Conservation (phyloP, 2,329 filamentous ascomycete species). For the Paracoccidioides brasiliensis region DNA sequence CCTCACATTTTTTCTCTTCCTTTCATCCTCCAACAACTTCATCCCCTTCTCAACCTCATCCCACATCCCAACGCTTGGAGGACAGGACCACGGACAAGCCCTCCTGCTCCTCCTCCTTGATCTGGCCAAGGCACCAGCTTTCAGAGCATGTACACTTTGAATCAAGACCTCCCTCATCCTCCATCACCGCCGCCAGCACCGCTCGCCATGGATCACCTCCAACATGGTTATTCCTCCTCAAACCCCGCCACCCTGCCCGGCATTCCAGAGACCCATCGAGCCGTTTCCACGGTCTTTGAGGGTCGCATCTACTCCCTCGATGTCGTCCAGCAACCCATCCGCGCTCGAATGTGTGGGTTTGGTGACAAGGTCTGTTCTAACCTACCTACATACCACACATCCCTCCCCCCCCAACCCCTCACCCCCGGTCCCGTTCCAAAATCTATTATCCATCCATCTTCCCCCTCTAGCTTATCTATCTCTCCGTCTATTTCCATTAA, state of each 20-base stretch:
- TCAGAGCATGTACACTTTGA: conserved; percentile 1
- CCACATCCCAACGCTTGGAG: background rate
- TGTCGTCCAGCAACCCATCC: conserved; percentile 79
- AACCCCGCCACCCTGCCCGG: conserved; percentile 23
- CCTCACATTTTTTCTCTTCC: background rate
- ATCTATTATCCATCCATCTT: background rate
- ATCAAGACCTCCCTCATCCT: background rate
- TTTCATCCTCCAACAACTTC: background rate
- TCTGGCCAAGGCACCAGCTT: background rate
- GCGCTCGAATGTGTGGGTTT: conserved; percentile 97
- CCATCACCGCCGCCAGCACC: conserved; percentile 17
- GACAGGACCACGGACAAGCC: background rate
- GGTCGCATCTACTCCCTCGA: conserved; percentile 47
- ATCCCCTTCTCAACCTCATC: background rate
- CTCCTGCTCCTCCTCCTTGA: background rate
- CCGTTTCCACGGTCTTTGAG: conserved; percentile 29
- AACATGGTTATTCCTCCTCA: conserved; percentile 18
- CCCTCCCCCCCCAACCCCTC: background rate
- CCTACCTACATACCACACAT: background rate
- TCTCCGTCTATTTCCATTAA: background rate
- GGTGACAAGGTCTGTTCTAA: conserved; percentile 67
- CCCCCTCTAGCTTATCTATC: background rate
- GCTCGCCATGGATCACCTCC: conserved; percentile 29
- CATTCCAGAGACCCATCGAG: conserved; percentile 24
- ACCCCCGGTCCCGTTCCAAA: background rate